phyloP scores from a whole-genome alignment of 208 protist species.

The Tritrichomonas foetus region DNA sequence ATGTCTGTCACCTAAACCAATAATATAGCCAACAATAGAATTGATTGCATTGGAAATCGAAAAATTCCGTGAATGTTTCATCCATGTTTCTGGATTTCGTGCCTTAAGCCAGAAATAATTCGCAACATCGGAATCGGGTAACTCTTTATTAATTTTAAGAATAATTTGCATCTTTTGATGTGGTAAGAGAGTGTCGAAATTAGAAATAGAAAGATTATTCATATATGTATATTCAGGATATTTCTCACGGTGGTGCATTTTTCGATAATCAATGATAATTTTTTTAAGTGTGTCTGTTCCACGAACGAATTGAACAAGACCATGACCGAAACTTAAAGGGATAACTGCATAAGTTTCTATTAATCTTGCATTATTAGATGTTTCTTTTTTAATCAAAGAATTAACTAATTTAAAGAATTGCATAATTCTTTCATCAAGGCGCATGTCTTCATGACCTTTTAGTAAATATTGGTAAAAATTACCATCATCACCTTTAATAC shows the following conservation, averaged over 20 bases:
- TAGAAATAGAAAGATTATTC: neutral
- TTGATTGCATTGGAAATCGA: neutral
- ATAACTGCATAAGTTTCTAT: neutral
- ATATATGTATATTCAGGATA: neutral
- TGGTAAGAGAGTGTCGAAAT: neutral
- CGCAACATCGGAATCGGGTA: neutral
- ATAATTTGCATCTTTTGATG: neutral
- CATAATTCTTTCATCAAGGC: slow-evolving; percentile 37
- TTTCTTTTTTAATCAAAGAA: neutral
- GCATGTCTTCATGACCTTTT: slow-evolving; percentile 12
- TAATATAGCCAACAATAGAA: too few relatives aligned
- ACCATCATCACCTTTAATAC: too few relatives aligned
- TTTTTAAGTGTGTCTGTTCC: neutral
- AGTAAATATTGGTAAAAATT: too few relatives aligned
- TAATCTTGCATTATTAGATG: neutral
- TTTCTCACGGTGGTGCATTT: neutral
- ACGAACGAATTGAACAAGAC: neutral
- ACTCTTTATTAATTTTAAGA: neutral
- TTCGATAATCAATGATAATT: neutral
- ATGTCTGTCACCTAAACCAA: too few relatives aligned
- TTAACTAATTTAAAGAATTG: slow-evolving; percentile 26
- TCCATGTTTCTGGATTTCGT: neutral
- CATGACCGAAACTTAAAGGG: neutral
- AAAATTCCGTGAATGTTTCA: neutral
- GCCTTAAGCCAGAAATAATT: neutral